Conservation (phyloP, 2,329 filamentous ascomycete species). For the Neocucurbitaria cava region DNA sequence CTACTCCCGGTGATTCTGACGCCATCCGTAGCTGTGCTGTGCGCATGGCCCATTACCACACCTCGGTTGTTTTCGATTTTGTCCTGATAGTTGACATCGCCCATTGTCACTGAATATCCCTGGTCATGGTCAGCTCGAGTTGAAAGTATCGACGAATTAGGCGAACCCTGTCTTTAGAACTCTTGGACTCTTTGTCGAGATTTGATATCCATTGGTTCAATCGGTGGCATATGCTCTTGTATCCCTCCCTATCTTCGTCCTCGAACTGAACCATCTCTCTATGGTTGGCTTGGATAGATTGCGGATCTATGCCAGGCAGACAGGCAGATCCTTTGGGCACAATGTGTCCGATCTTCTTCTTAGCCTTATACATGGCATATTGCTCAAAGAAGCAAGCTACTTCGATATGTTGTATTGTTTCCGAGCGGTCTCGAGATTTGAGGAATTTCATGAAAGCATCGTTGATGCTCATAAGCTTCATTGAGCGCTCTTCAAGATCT, state of each 20-base stretch:
- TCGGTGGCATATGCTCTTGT: too few relatives aligned
- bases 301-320: constrained; percentile 14
- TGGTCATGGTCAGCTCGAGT: not conserved
- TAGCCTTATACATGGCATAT: constrained; percentile 10
- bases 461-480: not conserved
- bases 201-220: too few relatives aligned
- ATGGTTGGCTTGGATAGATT: constrained; percentile 16
- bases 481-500: constrained; percentile 16
- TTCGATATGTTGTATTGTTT: not conserved
- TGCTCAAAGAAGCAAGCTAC: constrained; percentile 22
- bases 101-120: constrained; percentile 9
- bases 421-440: not conserved
- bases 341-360: constrained; percentile 14
- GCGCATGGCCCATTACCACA: constrained; percentile 12
- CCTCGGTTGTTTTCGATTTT: constrained; percentile 13
- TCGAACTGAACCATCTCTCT: too few relatives aligned
- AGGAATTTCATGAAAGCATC: constrained; percentile 4
- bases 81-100: constrained; percentile 12
- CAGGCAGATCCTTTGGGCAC: constrained; percentile 14
- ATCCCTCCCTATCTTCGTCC: too few relatives aligned
- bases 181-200: too few relatives aligned
- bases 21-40: constrained; percentile 14
- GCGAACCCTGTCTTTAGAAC: too few relatives aligned
- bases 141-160: too few relatives aligned
- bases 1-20: constrained; percentile 14